These are phyloP conservation scores for Clathrus columnatus DNA, from an alignment of 768 basidiomycete species.

Conservation along the genomic window DNA sequence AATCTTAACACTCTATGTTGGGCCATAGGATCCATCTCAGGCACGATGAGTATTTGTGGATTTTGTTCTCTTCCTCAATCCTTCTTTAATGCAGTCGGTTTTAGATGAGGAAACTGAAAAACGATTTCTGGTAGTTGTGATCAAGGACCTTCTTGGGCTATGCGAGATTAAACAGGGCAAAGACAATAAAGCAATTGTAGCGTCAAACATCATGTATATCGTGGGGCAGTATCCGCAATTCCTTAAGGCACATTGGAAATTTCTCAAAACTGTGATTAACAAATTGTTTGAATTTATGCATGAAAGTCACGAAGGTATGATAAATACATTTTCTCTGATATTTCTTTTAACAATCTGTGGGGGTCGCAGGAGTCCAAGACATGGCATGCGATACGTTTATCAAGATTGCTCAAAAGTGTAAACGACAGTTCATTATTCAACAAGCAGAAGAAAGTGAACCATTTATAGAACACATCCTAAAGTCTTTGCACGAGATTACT, in stretches of 20 bases:
- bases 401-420: conserved; percentile 98
- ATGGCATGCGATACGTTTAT: conserved; percentile 99
- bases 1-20: conserved; percentile 98
- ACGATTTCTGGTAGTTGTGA: conserved; percentile 96
- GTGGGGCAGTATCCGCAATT: conserved; percentile 99
- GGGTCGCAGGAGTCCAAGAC: conserved; percentile 83
- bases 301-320: conserved; percentile 94
- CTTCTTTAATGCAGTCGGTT: neutral
- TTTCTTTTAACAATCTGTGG: conserved; percentile 1
- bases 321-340: neutral
- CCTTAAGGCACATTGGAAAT: conserved; percentile 99
- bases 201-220: conserved; percentile 96
- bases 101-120: conserved; percentile 98
- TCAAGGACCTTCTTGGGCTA: conserved; percentile 95
- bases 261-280: conserved; percentile 99
- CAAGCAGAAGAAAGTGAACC: conserved; percentile 96
- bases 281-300: conserved; percentile 99
- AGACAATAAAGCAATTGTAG: conserved; percentile 99
- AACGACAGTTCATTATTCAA: conserved; percentile 97
- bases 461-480: conserved; percentile 94
- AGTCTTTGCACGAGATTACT: conserved; percentile 86
- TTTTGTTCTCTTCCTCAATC: neutral
- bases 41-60: conserved; percentile 84
- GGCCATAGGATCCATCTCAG: conserved; percentile 99
- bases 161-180: conserved; percentile 99